A percentile compares a stretch with the other conserved stretches of the same genome.
These are phyloP conservation scores for Wickerhamiella lipophila DNA, from an alignment of 805 yeast genomes.

Conservation along the genomic window DNA sequence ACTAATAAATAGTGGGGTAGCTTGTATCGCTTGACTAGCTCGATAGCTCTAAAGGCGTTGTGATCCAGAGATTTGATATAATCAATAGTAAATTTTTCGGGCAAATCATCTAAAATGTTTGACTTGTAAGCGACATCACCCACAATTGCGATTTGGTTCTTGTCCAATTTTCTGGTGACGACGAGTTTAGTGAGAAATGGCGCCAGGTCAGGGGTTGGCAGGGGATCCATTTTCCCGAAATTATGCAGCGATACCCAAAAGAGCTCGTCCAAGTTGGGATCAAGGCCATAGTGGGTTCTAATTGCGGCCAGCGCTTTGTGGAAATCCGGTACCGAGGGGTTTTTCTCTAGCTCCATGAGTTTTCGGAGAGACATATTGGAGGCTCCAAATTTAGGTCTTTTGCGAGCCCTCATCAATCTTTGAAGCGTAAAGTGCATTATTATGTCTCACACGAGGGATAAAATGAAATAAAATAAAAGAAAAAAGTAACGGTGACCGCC, in stretches of 20 bases:
- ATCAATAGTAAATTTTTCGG: neutral
- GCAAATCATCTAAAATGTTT: neutral
- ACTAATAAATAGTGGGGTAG: neutral
- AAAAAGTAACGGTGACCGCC: too few relatives aligned
- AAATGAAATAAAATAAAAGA: neutral
- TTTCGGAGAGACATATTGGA: neutral
- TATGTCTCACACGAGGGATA: neutral
- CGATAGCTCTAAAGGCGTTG: neutral
- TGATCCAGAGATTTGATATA: neutral
- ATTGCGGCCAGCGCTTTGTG: neutral
- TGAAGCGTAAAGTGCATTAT: neutral
- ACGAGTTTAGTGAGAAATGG: neutral
- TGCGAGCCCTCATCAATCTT: neutral
- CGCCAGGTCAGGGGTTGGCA: neutral
- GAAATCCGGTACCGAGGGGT: neutral
- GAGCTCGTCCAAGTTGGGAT: neutral
- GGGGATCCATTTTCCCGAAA: neutral
- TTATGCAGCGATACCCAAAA: neutral
- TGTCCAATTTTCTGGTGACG: neutral
- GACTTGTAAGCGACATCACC: constrained; percentile 5
- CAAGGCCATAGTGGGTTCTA: neutral
- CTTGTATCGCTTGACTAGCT: neutral
- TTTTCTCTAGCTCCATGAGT: neutral
- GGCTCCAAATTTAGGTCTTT: neutral
- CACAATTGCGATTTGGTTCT: neutral